Base-by-base conservation (phyloP, 768 basidiomycete species). In the Hypholoma sublateritium region DNA sequence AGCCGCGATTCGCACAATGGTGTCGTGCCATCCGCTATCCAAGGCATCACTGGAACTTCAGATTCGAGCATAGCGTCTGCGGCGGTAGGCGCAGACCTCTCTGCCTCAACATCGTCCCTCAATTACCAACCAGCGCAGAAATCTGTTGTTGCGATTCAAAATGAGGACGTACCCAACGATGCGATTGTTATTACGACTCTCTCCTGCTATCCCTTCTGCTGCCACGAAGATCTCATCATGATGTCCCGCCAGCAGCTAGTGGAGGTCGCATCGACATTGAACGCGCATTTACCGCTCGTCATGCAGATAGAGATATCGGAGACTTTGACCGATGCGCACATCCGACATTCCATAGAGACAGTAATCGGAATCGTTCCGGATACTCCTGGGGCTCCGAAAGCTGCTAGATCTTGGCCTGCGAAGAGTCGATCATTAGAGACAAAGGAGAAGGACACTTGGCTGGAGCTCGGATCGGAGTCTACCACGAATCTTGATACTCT, bases 181-280 rank as follows among this genome's bases (percentile, higher is more conserved):
- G 83, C 81, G 7, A 72, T 89, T 41, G 75, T 89, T 37, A 82
- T 89, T 67, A 88, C 85, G 0, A 77, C 87, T 5, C 75, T 90
- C 12, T 72, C 78, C 41, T 69, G 68, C 21, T 72, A 80, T 9
- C 87, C 87, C 0, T 91, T 89, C 71, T 87, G 85, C 70, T 88
- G 86, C 68, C 87, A 91, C 65, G 86, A 87, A 57, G 87, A 91
- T 61, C 77, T 89, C 41, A 64, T 88, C 53, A 77, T 80, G 1
- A 89, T 91, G 88, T 62, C 79, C 3, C 81, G 80, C 41, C 44
- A 67, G 1, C 74, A 81, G 57, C 81, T 91, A 43, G 65, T 84
- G 45, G 67, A 55, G 0, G 86, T 86, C 14, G 87, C 85, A 4
- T 59, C 62, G 14, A 60, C 72, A 8, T 76, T 91, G 45, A 91